phyloP scores from a whole-genome alignment of 331 rosid genomes.

The Arachis monticola region DNA sequence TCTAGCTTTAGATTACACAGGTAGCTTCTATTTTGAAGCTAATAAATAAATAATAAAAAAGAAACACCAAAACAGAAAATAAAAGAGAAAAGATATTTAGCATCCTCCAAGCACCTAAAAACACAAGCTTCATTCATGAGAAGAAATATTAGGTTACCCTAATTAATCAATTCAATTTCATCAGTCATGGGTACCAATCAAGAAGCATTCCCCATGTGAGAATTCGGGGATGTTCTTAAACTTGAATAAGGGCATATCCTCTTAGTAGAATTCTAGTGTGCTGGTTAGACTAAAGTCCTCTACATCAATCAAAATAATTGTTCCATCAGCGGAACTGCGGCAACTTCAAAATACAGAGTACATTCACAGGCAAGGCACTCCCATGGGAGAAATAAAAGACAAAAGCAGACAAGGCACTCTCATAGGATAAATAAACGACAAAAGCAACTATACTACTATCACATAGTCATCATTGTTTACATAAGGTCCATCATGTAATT shows the following conservation, averaged over 20 bases:
- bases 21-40: not conserved
- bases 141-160: not conserved
- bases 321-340: not conserved
- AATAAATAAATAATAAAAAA: not conserved
- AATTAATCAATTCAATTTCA: not conserved
- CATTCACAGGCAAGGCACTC: not conserved
- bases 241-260: not conserved
- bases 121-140: not conserved
- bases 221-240: not conserved
- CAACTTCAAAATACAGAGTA: not conserved
- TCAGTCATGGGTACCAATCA: not conserved
- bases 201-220: not conserved
- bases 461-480: not conserved
- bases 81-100: no score
- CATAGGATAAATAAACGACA: not conserved
- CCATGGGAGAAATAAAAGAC: not conserved
- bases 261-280: not conserved
- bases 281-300: not conserved
- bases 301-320: not conserved
- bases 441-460: not conserved
- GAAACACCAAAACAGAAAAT: not conserved
- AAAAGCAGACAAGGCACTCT: not conserved
- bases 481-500: not conserved
- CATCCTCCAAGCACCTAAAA: not conserved
- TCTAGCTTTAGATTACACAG: slow-evolving; percentile 4